A percentile compares a stretch with the other conserved stretches of the same genome.
Evolutionary conservation across 805 yeast genomes (phyloP).

Genomic region (Wickerhamiella allomyrinae): DNA sequence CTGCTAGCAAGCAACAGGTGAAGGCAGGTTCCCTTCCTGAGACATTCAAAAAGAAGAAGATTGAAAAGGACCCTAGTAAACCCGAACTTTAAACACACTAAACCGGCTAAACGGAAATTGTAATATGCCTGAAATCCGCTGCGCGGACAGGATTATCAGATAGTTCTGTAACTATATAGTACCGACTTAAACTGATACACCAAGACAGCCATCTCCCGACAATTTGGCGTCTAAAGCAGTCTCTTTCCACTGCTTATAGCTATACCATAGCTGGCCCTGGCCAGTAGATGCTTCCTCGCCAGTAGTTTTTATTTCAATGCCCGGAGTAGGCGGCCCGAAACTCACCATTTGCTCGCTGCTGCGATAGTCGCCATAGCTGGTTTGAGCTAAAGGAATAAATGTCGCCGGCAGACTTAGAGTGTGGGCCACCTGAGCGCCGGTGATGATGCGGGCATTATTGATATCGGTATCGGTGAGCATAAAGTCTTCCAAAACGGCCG

Average conservation of each 20-base stretch:
- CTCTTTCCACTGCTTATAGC: not conserved
- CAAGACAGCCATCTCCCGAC: not conserved
- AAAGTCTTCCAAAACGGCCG: constrained; percentile 15
- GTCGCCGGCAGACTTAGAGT: constrained; percentile 20
- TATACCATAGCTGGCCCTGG: not conserved
- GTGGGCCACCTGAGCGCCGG: constrained; percentile 26
- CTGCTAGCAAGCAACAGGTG: not conserved
- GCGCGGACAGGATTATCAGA: no score
- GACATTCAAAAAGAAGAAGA: constrained; percentile 2
- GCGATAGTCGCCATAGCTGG: constrained; percentile 22
- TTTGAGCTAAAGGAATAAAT: constrained; percentile 26
- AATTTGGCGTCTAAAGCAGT: not conserved
- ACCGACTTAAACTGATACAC: not conserved
- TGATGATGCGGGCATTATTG: constrained; percentile 20
- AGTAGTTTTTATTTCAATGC: constrained; percentile 11
- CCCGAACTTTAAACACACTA: not conserved
- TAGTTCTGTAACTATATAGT: not conserved
- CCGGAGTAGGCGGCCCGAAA: constrained; percentile 17
- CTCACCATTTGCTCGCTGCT: constrained; percentile 4
- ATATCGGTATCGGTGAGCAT: constrained; percentile 17
- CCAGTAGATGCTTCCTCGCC: not conserved
- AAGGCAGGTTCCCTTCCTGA: constrained; percentile 7
- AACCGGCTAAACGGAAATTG: no score
- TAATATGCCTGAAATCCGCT: no score
- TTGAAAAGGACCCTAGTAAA: not conserved